Evolutionary conservation across 352 stramenopile genomes (phyloP).

Genomic region (Hyaloperonospora brassicae): DNA sequence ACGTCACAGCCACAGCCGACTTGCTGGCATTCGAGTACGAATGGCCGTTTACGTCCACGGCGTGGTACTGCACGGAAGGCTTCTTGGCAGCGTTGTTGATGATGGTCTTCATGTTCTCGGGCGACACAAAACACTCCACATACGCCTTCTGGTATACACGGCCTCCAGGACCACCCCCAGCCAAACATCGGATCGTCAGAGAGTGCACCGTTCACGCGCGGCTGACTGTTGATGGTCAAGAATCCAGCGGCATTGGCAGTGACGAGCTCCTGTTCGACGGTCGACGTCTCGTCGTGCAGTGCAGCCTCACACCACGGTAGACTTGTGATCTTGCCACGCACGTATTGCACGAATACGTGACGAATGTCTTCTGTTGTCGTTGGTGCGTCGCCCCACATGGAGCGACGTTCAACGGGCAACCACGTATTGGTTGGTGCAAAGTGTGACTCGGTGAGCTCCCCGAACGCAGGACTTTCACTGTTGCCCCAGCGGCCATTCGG

Average conservation of each 20-base stretch:
- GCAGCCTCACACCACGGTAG: slow-evolving; percentile 96
- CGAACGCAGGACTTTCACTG: slow-evolving; percentile 92
- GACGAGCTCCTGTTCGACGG: slow-evolving; percentile 73
- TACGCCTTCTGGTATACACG: slow-evolving; percentile 99
- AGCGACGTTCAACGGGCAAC: slow-evolving; percentile 65
- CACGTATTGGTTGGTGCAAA: slow-evolving; percentile 79
- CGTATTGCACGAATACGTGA: slow-evolving; percentile 94
- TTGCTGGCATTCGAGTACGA: slow-evolving; percentile 87
- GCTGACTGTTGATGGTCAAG: slow-evolving; percentile 96
- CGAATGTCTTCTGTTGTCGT: slow-evolving; percentile 87
- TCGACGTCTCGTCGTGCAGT: slow-evolving; percentile 91
- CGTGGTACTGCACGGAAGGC: slow-evolving; percentile 84
- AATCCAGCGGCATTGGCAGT: slow-evolving; percentile 82
- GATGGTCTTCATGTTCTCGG: slow-evolving; percentile 87
- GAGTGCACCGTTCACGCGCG: slow-evolving; percentile 84
- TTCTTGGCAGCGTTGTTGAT: slow-evolving; percentile 83
- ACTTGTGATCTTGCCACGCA: slow-evolving; percentile 91
- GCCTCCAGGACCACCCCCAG: slow-evolving; percentile 92
- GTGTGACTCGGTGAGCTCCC: slow-evolving; percentile 92
- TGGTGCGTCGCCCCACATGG: slow-evolving; percentile 92
- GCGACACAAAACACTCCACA: slow-evolving; percentile 97
- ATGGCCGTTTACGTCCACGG: slow-evolving; percentile 84
- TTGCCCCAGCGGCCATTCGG: slow-evolving; percentile 95
- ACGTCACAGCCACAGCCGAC: slow-evolving; percentile 94
- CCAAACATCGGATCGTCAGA: slow-evolving; percentile 92